phyloP scores from a whole-genome alignment of 192 early-diverging fungal species.

The Mycoemilia scoparia region DNA sequence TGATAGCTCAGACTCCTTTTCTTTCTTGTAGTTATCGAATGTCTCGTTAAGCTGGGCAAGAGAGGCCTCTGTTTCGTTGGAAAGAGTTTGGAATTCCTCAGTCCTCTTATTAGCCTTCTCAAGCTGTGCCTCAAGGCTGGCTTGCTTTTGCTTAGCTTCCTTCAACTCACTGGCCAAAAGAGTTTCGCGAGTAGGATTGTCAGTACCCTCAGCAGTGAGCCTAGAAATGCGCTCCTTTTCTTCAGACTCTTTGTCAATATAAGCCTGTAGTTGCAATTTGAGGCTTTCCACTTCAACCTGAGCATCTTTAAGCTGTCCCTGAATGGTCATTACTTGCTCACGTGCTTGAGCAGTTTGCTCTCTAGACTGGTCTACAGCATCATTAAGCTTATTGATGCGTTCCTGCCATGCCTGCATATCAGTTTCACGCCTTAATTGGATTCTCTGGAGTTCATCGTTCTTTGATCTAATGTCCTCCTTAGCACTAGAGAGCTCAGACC shows the following conservation, averaged over 20 bases:
- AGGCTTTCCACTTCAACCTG: slow-evolving; percentile 27
- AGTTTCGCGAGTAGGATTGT: slow-evolving; percentile 14
- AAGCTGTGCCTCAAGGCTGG: slow-evolving; percentile 22
- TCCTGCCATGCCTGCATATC: slow-evolving; percentile 17
- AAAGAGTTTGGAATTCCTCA: slow-evolving; percentile 23
- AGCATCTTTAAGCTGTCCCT: slow-evolving; percentile 31
- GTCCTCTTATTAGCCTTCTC: slow-evolving; percentile 12
- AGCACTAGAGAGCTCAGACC: slow-evolving; percentile 7
- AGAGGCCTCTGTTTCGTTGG: slow-evolving; percentile 37
- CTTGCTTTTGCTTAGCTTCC: slow-evolving; percentile 34
- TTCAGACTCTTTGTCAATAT: slow-evolving; percentile 24
- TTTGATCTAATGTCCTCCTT: slow-evolving; percentile 10
- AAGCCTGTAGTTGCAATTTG: slow-evolving; percentile 25
- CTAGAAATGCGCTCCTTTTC: slow-evolving; percentile 2
- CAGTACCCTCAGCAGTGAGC: background rate
- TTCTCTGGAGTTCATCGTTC: slow-evolving; percentile 13
- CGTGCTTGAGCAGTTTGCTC: slow-evolving; percentile 7
- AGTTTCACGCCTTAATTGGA: slow-evolving; percentile 9
- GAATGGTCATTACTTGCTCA: slow-evolving; percentile 29
- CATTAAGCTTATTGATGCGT: slow-evolving; percentile 16
- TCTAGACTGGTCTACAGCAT: slow-evolving; percentile 6
- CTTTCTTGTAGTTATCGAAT: slow-evolving; percentile 47
- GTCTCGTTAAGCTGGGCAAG: slow-evolving; percentile 41
- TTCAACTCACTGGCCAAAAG: slow-evolving; percentile 30
- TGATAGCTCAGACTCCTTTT: slow-evolving; percentile 19